Conservation (phyloP, 345 rosid species). For the Clausena lansium region DNA sequence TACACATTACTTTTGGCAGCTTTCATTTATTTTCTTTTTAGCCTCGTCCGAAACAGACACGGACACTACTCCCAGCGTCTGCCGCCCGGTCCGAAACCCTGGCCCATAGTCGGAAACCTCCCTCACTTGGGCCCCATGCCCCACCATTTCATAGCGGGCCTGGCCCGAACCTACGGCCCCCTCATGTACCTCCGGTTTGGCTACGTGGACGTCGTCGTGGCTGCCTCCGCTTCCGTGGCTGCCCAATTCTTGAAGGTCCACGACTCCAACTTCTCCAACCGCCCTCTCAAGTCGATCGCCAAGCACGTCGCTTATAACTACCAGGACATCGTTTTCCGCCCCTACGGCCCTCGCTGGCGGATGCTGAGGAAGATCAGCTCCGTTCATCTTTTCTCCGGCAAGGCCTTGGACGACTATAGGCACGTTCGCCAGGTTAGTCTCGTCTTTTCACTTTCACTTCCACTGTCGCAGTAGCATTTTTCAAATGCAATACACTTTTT, state of each 20-base stretch:
- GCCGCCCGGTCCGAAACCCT: conserved; percentile 88
- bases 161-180: conserved; percentile 70
- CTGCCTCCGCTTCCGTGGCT: conserved; percentile 81
- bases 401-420: conserved; percentile 77
- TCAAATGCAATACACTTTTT: too few relatives aligned
- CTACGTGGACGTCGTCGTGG: conserved; percentile 72
- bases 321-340: conserved; percentile 91
- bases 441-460: background rate
- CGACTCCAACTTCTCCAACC: conserved; percentile 80
- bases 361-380: conserved; percentile 76
- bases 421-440: conserved; percentile 67
- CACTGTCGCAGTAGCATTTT: background rate
- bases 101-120: conserved; percentile 89
- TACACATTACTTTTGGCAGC: conserved; percentile 9
- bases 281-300: conserved; percentile 90
- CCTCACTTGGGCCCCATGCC: conserved; percentile 79
- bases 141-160: conserved; percentile 59
- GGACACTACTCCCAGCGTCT: conserved; percentile 21
- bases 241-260: conserved; percentile 72
- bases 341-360: conserved; percentile 89
- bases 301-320: conserved; percentile 83
- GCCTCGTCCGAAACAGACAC: conserved; percentile 21
- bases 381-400: conserved; percentile 83
- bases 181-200: conserved; percentile 79
- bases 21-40: conserved; percentile 31